These are phyloP conservation scores for Saturnispora dispora DNA, from an alignment of 805 yeast species.

Conservation along the genomic window DNA sequence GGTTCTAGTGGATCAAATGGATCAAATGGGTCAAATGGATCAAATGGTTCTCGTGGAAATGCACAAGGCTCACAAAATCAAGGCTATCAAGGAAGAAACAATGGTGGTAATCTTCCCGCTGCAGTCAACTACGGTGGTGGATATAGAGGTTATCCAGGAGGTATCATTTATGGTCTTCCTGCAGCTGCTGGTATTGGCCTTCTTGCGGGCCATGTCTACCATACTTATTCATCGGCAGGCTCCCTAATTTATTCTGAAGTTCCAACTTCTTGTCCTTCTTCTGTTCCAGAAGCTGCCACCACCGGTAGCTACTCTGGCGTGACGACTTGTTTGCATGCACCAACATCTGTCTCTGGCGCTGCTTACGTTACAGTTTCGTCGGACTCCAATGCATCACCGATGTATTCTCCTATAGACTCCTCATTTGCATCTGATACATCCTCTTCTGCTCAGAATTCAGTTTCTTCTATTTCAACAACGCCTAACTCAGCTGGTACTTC, in stretches of 20 bases:
- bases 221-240: conserved; percentile 9
- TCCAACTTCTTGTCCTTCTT: conserved; percentile 8
- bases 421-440: background rate
- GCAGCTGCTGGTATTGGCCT: conserved; percentile 8
- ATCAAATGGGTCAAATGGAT: background rate
- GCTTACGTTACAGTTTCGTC: conserved; percentile 1
- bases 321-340: conserved; percentile 4
- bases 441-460: conserved; percentile 12
- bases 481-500: conserved; percentile 17
- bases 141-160: conserved; percentile 10
- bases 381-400: conserved; percentile 11
- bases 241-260: conserved; percentile 10
- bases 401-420: conserved; percentile 28
- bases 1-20: background rate
- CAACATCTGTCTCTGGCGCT: conserved; percentile 1
- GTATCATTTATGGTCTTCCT: conserved; percentile 9
- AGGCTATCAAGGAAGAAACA: conserved; percentile 1
- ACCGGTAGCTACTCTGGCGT: conserved; percentile 5
- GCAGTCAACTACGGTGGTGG: conserved; percentile 6
- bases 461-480: conserved; percentile 10
- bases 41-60: background rate
- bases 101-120: conserved; percentile 14
- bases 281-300: background rate
- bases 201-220: conserved; percentile 9
- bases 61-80: conserved; percentile 4